Evolutionary conservation across 2,329 filamentous ascomycete species (phyloP).

Genomic region (Tolypocladium nubicola): DNA sequence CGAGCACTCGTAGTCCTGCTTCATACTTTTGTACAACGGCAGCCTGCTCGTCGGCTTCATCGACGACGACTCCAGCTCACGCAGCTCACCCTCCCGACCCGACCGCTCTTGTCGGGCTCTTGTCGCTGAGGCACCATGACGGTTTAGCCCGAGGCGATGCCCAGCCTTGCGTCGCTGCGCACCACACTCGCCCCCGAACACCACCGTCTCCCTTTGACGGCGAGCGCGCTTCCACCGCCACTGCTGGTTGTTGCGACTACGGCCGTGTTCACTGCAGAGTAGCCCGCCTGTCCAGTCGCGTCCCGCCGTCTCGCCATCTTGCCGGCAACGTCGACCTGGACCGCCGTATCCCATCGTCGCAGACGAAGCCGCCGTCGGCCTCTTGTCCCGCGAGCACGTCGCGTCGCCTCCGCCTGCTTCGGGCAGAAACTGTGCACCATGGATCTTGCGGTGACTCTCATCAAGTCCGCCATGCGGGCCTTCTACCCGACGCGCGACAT

Average conservation of each 20-base stretch:
- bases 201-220: background rate
- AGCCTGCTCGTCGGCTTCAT: background rate
- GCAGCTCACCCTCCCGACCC: background rate
- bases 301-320: background rate
- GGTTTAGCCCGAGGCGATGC: background rate
- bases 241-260: background rate
- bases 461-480: constrained; percentile 75
- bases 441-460: constrained; percentile 59
- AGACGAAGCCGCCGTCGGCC: background rate
- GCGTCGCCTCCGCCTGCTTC: background rate
- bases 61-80: background rate
- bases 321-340: background rate
- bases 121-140: background rate
- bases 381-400: background rate
- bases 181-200: background rate
- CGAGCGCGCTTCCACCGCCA: background rate
- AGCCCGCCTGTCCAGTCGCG: background rate
- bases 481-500: constrained; percentile 83
- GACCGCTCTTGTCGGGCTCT: too few relatives aligned
- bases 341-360: background rate
- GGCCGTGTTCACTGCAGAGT: background rate
- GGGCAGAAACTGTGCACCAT: constrained; percentile 17
- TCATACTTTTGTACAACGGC: background rate
- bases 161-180: background rate
- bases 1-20: too few relatives aligned